These are phyloP conservation scores for Perkinsus marinus DNA, from an alignment of 169 alveolate genomes.

Conservation along the genomic window DNA sequence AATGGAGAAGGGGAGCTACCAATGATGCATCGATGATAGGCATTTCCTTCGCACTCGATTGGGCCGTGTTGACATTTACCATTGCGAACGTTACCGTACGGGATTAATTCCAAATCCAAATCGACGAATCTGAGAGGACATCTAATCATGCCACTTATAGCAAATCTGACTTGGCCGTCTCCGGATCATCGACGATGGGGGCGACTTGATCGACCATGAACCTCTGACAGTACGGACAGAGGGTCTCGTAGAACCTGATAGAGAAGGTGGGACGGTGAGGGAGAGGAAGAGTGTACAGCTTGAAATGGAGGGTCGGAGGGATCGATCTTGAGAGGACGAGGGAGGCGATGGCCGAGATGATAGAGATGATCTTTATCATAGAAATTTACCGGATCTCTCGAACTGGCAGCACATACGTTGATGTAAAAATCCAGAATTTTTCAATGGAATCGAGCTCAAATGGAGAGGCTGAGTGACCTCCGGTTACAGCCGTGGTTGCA, in stretches of 20 bases:
- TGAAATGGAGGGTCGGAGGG: not conserved
- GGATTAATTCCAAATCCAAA: not conserved
- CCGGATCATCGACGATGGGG: not conserved
- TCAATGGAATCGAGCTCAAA: no score
- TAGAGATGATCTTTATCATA: no score
- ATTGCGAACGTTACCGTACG: not conserved
- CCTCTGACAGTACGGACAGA: not conserved
- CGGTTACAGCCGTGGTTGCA: no score
- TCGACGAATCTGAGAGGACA: not conserved
- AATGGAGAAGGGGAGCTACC: not conserved
- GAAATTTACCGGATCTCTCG: no score
- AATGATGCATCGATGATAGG: not conserved
- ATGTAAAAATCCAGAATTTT: no score
- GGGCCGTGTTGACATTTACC: not conserved
- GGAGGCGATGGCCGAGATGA: no score
- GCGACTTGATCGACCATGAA: not conserved
- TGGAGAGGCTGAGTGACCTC: no score
- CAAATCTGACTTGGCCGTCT: not conserved
- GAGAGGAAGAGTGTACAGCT: not conserved
- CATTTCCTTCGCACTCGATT: not conserved
- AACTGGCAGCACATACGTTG: no score
- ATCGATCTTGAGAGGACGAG: no score
- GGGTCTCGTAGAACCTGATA: not conserved
- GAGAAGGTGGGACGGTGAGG: not conserved
- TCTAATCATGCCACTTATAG: not conserved